A percentile compares a stretch with the other conserved stretches of the same genome.
Evolutionary conservation across 75 land plant genomes (phyloP).

Genomic region (Sequoiadendron giganteum): DNA sequence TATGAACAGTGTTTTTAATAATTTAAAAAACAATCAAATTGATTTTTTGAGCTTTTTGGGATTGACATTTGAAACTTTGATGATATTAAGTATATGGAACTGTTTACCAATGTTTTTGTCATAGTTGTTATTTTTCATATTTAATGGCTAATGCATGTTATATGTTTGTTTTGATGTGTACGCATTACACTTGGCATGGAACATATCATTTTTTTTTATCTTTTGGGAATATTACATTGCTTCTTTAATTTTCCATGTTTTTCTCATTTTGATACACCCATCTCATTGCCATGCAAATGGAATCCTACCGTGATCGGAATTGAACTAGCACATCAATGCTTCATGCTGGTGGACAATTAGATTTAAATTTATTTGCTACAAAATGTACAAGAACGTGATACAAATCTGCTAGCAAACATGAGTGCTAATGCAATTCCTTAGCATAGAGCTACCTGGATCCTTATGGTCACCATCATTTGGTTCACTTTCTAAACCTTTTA

Average conservation of each 20-base stretch:
- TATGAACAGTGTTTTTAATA: no score
- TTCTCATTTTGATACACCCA: not conserved
- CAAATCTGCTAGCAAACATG: not conserved
- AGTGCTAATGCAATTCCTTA: slow-evolving; percentile 3
- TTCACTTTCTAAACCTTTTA: not conserved
- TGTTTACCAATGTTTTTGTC: not conserved
- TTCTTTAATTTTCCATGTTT: not conserved
- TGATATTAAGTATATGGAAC: not conserved
- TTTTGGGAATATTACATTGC: no score
- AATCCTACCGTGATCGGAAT: not conserved
- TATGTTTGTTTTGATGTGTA: not conserved
- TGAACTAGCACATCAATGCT: not conserved
- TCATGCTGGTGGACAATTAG: not conserved
- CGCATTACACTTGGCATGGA: not conserved
- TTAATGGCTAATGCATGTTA: no score
- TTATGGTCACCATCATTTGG: not conserved
- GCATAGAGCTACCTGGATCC: not conserved
- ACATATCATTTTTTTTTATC: not conserved
- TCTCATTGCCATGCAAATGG: not conserved
- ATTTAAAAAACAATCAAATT: not conserved
- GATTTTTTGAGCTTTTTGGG: not conserved
- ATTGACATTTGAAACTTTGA: not conserved
- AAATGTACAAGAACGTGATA: not conserved
- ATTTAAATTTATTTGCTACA: not conserved
- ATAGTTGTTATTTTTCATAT: no score